phyloP scores from a whole-genome alignment of 1,139 yeast species.

The Citeromyces hawaiiensis region DNA sequence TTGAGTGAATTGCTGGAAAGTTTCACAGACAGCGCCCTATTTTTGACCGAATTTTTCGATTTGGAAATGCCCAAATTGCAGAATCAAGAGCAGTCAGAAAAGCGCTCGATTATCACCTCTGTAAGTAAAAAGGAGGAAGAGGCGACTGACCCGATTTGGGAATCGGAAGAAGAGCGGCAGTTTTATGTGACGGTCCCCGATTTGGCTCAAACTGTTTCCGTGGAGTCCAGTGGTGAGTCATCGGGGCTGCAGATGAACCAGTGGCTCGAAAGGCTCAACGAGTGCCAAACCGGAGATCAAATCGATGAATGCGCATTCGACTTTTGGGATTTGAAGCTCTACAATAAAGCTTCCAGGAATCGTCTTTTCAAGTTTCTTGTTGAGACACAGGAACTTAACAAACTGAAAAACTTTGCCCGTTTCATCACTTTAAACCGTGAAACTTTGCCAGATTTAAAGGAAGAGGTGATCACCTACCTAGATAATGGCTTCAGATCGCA shows the following conservation, averaged over 20 bases:
- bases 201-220: conserved; percentile 11
- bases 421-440: conserved; percentile 49
- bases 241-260: not conserved
- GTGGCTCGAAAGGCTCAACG: conserved; percentile 22
- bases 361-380: conserved; percentile 44
- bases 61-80: conserved; percentile 17
- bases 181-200: conserved; percentile 43
- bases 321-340: conserved; percentile 38
- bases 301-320: conserved; percentile 43
- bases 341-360: conserved; percentile 64
- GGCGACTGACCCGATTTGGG: conserved; percentile 44
- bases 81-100: conserved; percentile 11
- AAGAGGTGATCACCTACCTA: conserved; percentile 38
- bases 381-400: conserved; percentile 28
- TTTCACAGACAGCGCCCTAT: conserved; percentile 26
- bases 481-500: conserved; percentile 53
- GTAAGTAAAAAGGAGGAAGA: conserved; percentile 16
- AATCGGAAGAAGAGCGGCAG: conserved; percentile 42
- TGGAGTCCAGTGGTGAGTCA: conserved; percentile 9
- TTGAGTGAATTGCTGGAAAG: no score
- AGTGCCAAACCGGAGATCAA: conserved; percentile 28
- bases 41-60: conserved; percentile 28
- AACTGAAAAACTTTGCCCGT: conserved; percentile 41
- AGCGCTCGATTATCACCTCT: conserved; percentile 8
- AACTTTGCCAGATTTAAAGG: conserved; percentile 36